Conservation (phyloP, 148 eudicot species). For the Arbutus unedo region DNA sequence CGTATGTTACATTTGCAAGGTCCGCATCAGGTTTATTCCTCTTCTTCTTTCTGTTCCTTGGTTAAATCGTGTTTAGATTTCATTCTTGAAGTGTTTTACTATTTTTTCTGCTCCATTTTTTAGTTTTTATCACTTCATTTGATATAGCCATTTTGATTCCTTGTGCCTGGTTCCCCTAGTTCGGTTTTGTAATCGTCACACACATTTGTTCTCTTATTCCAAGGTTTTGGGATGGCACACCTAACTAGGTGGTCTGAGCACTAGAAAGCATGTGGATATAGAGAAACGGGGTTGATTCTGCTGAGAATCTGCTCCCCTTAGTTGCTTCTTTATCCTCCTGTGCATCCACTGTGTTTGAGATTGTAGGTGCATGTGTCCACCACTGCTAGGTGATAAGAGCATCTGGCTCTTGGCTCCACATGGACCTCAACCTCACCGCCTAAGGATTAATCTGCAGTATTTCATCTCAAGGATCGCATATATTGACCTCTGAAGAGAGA, state of each 20-base stretch:
- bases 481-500: background rate
- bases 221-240: conserved; percentile 1
- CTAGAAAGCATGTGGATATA: conserved; percentile 2
- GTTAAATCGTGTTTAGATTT: background rate
- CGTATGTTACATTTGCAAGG: conserved; percentile 93
- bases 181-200: background rate
- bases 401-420: background rate
- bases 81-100: background rate
- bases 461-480: background rate
- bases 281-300: background rate
- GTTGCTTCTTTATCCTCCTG: background rate
- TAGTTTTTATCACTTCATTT: background rate
- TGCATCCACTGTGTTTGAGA: background rate
- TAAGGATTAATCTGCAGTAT: background rate
- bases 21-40: conserved; percentile 84
- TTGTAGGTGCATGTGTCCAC: background rate
- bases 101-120: background rate
- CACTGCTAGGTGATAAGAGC: background rate
- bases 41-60: conserved; percentile 10
- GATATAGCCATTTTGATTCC: background rate
- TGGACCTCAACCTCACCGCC: background rate
- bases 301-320: background rate
- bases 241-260: conserved; percentile 3
- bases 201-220: background rate
- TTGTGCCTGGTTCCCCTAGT: background rate